Evolutionary conservation across 352 stramenopile genomes (phyloP).

Genomic region (Phytophthora ramorum): DNA sequence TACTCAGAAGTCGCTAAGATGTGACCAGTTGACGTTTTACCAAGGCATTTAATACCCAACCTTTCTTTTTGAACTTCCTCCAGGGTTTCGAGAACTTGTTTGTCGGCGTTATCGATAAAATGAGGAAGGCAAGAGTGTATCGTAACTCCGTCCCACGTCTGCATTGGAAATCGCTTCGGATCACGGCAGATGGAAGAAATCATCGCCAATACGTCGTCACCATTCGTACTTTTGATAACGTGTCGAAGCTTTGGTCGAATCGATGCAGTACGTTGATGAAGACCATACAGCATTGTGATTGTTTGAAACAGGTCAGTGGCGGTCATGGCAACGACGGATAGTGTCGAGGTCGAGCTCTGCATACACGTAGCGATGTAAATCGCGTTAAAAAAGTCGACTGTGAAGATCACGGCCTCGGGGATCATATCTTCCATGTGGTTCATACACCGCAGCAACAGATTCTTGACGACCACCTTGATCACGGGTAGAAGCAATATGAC

Average conservation of each 20-base stretch:
- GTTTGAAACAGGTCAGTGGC: background rate
- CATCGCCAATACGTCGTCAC: background rate
- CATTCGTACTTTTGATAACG: background rate
- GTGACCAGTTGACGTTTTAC: background rate
- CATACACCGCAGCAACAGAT: conserved; percentile 9
- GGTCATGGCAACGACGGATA: background rate
- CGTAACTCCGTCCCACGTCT: background rate
- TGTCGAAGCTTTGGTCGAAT: background rate
- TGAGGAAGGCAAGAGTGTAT: conserved; percentile 3
- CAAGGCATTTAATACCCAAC: background rate
- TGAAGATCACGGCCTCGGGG: conserved; percentile 29
- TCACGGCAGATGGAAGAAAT: background rate
- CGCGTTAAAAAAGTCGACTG: conserved; percentile 32
- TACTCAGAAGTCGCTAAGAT: background rate
- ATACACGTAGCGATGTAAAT: conserved; percentile 20
- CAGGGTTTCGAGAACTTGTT: background rate
- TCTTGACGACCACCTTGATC: conserved; percentile 34
- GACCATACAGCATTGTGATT: background rate
- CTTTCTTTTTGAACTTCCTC: background rate
- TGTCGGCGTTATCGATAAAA: background rate
- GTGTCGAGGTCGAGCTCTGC: conserved; percentile 6
- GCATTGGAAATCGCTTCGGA: conserved; percentile 1
- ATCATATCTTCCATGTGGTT: conserved; percentile 24
- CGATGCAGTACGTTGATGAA: background rate
- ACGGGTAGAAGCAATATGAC: conserved; percentile 24